Base-by-base conservation (phyloP, 352 stramenopile genomes). In the Pythium pectinolyticum region DNA sequence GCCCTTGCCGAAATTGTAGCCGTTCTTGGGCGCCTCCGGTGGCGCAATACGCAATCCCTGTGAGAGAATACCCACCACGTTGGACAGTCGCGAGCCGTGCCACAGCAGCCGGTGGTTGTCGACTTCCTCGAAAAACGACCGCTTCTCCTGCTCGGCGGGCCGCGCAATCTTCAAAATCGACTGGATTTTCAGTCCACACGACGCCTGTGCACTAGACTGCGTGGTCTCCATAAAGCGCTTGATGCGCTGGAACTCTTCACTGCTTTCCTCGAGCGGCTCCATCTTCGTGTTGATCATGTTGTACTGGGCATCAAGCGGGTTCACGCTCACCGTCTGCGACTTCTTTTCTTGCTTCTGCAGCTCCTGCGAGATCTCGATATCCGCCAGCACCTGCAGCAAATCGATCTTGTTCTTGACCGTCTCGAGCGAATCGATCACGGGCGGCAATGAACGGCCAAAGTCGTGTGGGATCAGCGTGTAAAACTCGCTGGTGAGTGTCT, bases 101-200 rank as follows among this genome's bases (percentile, higher is more conserved):
- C 86, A 96, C 10, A 96, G 62, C 30, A 96, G 69, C 69, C 74
- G 81, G 65, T 89, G 82, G 57, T 90, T 90, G 66, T 76, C 65
- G 12, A 89, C 40, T 3, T 70, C 58, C 45, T 70, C 53, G n/a
- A 88, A 77, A 3, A 72, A 64, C 2, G 70, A 32, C 10, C 72
- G 68, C 55, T 75, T 72, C 0, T 46, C 62, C 8, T 84, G 71
- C 67, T 86, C 75, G 6, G 73, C 66, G 2, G 66, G 72, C n/a
- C 79, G 72, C 30, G 45, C 34, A 28, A 90, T 73, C 59, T 84
- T 82, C 32, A 89, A 65, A 37, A 89, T 67, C 3, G 77, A 86
- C 25, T 76, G 73, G 43, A 90, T 75, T 47, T 61, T 71, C 20
- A 86, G 35, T 2, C 68, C 78, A 43, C 66, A 78, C 27, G 62